Percentiles rank a stretch among this genome's conserved stretches.
These are phyloP conservation scores for Eimeria falciformis DNA, from an alignment of 169 alveolate species.

Conservation along the genomic window DNA sequence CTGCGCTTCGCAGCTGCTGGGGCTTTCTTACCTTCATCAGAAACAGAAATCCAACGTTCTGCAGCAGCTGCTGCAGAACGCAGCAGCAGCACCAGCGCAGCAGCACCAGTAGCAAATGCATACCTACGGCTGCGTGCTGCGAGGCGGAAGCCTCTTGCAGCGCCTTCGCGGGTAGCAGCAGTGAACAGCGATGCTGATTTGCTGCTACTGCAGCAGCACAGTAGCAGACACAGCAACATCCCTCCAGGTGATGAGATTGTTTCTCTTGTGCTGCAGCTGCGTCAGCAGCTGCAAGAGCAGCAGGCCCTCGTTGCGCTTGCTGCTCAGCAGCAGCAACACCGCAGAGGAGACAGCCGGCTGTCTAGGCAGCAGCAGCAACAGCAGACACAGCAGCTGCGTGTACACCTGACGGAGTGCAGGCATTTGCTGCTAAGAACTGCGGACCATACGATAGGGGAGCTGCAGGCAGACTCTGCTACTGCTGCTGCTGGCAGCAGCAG, in stretches of 20 bases:
- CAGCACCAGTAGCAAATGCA: neutral
- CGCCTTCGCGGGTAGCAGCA: neutral
- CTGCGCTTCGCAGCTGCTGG: no score
- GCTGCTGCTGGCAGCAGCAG: conserved; percentile 13
- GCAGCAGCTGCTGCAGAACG: neutral
- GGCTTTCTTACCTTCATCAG: no score
- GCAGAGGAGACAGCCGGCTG: neutral
- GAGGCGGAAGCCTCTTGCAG: conserved; percentile 4
- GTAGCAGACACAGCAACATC: conserved; percentile 15
- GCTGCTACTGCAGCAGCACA: conserved; percentile 34
- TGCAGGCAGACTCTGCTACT: neutral
- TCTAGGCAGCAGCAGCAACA: conserved; percentile 5
- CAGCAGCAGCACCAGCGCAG: neutral
- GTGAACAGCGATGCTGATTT: conserved; percentile 7
- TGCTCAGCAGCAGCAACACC: neutral
- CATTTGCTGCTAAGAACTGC: conserved; percentile 21
- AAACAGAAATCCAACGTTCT: neutral
- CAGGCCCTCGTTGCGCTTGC: conserved; percentile 8
- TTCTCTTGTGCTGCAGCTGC: conserved; percentile 23
- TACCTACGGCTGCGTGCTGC: neutral
- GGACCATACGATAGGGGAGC: conserved; percentile 12
- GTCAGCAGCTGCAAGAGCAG: conserved; percentile 42
- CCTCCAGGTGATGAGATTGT: conserved; percentile 10
- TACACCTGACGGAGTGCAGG: conserved; percentile 26
- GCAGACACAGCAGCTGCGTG: conserved; percentile 35